Base-by-base conservation (phyloP, 2,329 filamentous ascomycete genomes). In the Fusarium sp. region DNA sequence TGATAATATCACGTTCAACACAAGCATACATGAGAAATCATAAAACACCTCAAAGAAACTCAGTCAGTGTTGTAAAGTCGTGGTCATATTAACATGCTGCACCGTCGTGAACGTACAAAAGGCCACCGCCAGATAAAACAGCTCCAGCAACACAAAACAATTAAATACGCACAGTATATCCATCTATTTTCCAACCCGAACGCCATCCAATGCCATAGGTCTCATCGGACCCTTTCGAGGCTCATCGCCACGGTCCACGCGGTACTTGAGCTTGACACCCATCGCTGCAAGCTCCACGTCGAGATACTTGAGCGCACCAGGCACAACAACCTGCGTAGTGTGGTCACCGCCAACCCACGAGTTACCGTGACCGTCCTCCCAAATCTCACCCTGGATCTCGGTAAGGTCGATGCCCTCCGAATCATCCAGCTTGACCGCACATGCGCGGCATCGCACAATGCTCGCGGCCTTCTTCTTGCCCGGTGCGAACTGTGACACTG, bases 241-340 rank as follows among this genome's bases (percentile, higher is more conserved):
- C 71, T 83, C 85, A 71, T 98, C 91, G 78, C 91, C 90, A 77
- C 80, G 82, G 70, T 85, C 83, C 41, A 88, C 79, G 56, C 82
- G 82, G 73, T 97, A 98, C 84, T 93, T 97, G 81, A 99, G 88
- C 81, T 94, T 91, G 54, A 99, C 90, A 53, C 96, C 96, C 96
- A 99, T 99, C 56, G 94, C 94, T 35, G 94, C 93, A 73, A 99
- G 82, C 81, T 99, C 96, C 20, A 97, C 94, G 80, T 99, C 96
- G 70, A 99, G 81, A 82, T 92, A 98, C 81, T 92, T 93, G 78
- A 99, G 82, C 55, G 97, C 96, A 67, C 94, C 95, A 0, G 96
- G 96, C 17, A 99, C 92, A 54, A 94, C 94, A 35, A 99, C 93
- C 69, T 96, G 85, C 5, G 94, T 96, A 5, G 96, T 96, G 76